Base-by-base conservation (phyloP, 2,329 filamentous ascomycete genomes). In the Fusarium sp. region DNA sequence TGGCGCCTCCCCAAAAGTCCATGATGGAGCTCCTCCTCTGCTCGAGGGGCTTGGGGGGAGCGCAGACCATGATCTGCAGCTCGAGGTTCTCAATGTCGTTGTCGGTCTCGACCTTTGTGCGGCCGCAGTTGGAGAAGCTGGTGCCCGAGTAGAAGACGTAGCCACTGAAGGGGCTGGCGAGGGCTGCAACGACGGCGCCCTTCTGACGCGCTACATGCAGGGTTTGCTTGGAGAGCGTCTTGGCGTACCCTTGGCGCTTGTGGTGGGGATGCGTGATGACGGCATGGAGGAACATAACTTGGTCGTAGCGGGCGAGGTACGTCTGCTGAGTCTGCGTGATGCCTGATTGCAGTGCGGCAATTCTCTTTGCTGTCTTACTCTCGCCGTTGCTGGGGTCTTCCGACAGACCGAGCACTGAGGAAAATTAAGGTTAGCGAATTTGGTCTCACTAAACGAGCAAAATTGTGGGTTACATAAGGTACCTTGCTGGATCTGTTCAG, bases 241-340 rank as follows among this genome's bases (percentile, higher is more conserved):
- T 74, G 68, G 72, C 72, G 51, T 59, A 75, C 14, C 72, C 72
- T 51, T 74, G 72, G 41, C 65, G 72, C 45, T 69, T 74, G 63
- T 66, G 68, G 60, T 74, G 72, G 20, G 72, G 72, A 57, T 74
- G 72, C 42, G 72, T 74, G 64, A 74, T 75, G 72, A 74, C 72
- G 72, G 72, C 72, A 73, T 74, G 72, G 42, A 74, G 63, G 45
- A 74, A 74, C 52, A 74, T 66, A 38, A 74, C n/a, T 28, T 75
- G 58, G 24, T 55, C 59, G 39, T 74, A 44, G 30, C 60, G 68
- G 38, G 47, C 58, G 26, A 74, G 72, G 50, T 75, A 75, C 6
- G 68, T 74, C 42, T 74, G 72, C 64, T 74, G 72, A 13, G 68
- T 72, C 32, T 74, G 50, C 36, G 60, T 60, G 18, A 74, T 74